Evolutionary conservation across 768 basidiomycete genomes (phyloP).

Genomic region (Pulveroboletus sp.): DNA sequence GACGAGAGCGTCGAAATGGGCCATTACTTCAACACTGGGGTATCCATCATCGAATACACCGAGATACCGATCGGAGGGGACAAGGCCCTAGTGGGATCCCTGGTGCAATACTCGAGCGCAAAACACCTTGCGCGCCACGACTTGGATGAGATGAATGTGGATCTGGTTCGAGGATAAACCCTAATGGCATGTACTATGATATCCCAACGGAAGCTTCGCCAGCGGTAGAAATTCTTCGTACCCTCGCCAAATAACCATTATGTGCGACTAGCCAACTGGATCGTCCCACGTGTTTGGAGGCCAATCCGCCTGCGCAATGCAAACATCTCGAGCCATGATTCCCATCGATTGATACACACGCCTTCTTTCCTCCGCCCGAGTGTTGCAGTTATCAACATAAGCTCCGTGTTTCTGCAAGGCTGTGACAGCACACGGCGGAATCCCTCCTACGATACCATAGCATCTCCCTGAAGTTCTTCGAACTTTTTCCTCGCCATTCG

Average conservation of each 20-base stretch:
- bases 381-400: not conserved
- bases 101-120: constrained; percentile 54
- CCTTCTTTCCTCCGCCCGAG: not conserved
- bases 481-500: constrained; percentile 83
- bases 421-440: not conserved
- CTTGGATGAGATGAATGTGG: constrained; percentile 6
- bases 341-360: not conserved
- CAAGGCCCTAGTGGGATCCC: constrained; percentile 27
- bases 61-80: constrained; percentile 20
- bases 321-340: not conserved
- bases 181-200: not conserved
- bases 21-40: constrained; percentile 27
- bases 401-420: not conserved
- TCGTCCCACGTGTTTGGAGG: not conserved
- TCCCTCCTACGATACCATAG: constrained; percentile 33
- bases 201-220: constrained; percentile 9
- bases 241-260: not conserved
- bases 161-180: not conserved
- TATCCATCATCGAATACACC: constrained; percentile 57
- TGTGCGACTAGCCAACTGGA: not conserved
- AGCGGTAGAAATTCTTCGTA: not conserved
- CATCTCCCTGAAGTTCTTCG: constrained; percentile 81
- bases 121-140: constrained; percentile 43
- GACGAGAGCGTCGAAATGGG: constrained; percentile 30
- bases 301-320: not conserved